These are phyloP conservation scores for Populus hybrid DNA, from an alignment of 441 rosid species.

Conservation along the genomic window DNA sequence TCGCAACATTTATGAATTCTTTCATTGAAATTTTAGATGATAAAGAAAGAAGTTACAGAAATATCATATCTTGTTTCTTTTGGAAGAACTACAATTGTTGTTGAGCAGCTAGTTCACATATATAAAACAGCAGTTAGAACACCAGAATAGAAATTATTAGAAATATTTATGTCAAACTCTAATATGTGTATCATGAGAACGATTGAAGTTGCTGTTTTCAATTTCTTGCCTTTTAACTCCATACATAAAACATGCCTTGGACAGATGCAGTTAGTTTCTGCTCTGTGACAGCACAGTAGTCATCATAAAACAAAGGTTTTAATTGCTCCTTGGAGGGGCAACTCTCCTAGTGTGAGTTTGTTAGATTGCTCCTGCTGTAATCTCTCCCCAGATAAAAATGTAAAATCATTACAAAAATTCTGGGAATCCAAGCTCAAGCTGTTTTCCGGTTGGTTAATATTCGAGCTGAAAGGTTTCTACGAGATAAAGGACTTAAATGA, in stretches of 20 bases:
- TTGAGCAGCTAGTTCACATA: slow-evolving; percentile 21
- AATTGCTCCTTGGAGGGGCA: too few relatives aligned
- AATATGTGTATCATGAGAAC: background rate
- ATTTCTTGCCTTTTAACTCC: background rate
- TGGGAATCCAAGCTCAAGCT: background rate
- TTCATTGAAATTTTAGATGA: slow-evolving; percentile 46
- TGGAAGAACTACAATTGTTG: slow-evolving; percentile 15
- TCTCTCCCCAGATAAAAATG: background rate
- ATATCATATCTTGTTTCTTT: slow-evolving; percentile 15
- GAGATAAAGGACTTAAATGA: background rate
- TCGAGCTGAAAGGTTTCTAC: background rate
- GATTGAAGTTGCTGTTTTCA: background rate
- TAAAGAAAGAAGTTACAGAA: slow-evolving; percentile 24
- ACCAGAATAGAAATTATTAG: slow-evolving; percentile 1
- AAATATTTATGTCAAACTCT: background rate
- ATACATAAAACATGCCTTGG: background rate
- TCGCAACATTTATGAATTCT: slow-evolving; percentile 55
- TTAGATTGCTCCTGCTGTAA: background rate
- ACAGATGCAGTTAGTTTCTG: background rate
- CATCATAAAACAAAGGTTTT: background rate
- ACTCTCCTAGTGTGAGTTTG: too few relatives aligned
- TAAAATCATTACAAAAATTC: background rate
- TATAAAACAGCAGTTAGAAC: slow-evolving; percentile 5
- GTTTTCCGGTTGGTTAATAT: background rate
- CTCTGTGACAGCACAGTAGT: background rate